Conservation (phyloP, 164 flowering plant species). For the Annona cherimola region DNA sequence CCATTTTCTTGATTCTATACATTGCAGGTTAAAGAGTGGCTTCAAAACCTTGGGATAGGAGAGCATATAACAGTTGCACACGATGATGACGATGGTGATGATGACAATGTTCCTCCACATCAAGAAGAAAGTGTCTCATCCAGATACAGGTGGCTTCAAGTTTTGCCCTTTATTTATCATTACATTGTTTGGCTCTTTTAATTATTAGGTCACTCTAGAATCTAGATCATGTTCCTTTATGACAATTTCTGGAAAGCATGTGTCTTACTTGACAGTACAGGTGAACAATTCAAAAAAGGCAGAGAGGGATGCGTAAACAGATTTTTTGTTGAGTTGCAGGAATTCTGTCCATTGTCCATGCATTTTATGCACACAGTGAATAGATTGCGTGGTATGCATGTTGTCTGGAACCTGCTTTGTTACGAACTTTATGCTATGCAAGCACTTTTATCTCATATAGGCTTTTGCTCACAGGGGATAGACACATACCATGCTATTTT, state of each 20-base stretch:
- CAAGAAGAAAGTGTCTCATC: constrained; percentile 53
- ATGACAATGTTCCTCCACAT: constrained; percentile 56
- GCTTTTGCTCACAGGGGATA: too few relatives aligned
- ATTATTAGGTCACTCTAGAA: background rate
- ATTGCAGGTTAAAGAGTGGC: constrained; percentile 97
- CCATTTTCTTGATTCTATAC: constrained; percentile 6
- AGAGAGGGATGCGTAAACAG: too few relatives aligned
- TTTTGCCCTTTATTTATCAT: background rate
- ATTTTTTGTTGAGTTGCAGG: too few relatives aligned
- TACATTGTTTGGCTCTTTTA: background rate
- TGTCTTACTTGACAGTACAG: too few relatives aligned
- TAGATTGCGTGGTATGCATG: too few relatives aligned
- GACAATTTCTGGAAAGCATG: constrained; percentile 22
- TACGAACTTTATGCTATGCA: too few relatives aligned
- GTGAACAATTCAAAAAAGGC: too few relatives aligned
- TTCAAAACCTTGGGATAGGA: constrained; percentile 94
- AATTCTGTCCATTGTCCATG: too few relatives aligned
- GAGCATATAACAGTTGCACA: constrained; percentile 70
- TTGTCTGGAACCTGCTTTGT: too few relatives aligned
- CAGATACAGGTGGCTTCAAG: constrained; percentile 58
- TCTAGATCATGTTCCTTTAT: constrained; percentile 11
- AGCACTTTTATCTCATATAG: too few relatives aligned
- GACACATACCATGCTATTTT: too few relatives aligned
- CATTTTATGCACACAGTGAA: too few relatives aligned
- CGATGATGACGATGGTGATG: constrained; percentile 86